Base-by-base conservation (phyloP, 1,139 yeast species). In the Pichia sp. region DNA sequence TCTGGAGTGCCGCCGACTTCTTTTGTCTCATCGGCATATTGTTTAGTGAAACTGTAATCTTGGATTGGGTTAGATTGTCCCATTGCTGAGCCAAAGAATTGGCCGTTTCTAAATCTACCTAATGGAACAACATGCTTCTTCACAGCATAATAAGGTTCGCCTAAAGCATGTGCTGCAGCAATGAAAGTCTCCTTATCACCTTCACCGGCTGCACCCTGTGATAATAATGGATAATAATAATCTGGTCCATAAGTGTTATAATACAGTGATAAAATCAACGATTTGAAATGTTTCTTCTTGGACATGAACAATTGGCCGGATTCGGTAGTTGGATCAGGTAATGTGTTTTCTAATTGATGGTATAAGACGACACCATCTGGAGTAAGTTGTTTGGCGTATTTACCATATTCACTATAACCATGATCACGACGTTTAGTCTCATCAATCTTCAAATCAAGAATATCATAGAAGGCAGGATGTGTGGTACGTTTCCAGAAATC, bases 171-270 rank as follows among this genome's bases (percentile, higher is more conserved):
- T 0, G 94, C 83, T 0, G 93, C 91, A 0, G 96, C 91, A 46
- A 86, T 69, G 60, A 86, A 89, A 0, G 96, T 87, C 62, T 89
- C 96, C 63, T 88, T 89, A 64, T 89, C 96, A 52, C 96, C 96
- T 68, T 87, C 95, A 38, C 96, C 96, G 48, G 83, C 85, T 0
- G 87, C 80, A 14, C 91, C 91, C 67, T 88, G 96, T 1, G 93
- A 83, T 46, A 89, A 77, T 40, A 89, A 73, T n/a, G 94, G 94
- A 65, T 88, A 89, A 61, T 77, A 89, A 67, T 81, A 81, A 17
- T 76, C 75, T 6, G 93, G 94, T 0, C 96, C 96, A 61, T 79
- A 84, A 35, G 85, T 66, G 61, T 88, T 89, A 67, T 88, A 89
- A 66, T 87, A 88, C 33, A 85, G 67, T 0, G 95, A 81, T 46